A percentile compares a stretch with the other conserved stretches of the same genome.
These are phyloP conservation scores for Phlegmacium glaucopus DNA, from an alignment of 768 basidiomycete genomes.

Conservation along the genomic window DNA sequence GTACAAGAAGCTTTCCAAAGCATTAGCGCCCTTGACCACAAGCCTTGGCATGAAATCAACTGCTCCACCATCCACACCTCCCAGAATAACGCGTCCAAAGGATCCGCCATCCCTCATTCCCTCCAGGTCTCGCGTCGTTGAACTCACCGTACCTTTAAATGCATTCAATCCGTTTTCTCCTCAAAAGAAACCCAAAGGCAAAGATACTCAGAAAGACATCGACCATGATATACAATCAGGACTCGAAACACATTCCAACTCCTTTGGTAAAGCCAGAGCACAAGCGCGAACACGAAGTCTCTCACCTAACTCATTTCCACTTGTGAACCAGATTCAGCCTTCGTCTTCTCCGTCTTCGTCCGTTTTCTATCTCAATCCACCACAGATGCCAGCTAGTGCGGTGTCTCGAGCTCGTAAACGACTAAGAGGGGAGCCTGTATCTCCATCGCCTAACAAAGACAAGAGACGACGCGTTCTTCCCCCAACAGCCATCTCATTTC, in stretches of 20 bases:
- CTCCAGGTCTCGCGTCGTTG: conserved; percentile 48
- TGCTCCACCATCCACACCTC: conserved; percentile 36
- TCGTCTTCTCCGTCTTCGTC: conserved; percentile 20
- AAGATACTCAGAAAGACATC: conserved; percentile 25
- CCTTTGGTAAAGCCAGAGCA: conserved; percentile 43
- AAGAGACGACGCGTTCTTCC: conserved; percentile 61
- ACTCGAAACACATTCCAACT: conserved; percentile 18
- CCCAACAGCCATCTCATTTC: conserved; percentile 35
- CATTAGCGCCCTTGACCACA: conserved; percentile 15
- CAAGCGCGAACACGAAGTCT: conserved; percentile 31
- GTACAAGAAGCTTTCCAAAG: conserved; percentile 74
- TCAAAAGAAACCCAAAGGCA: conserved; percentile 54
- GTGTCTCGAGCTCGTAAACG: conserved; percentile 75
- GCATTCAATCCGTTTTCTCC: conserved; percentile 81
- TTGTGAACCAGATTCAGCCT: conserved; percentile 16
- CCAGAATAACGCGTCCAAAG: conserved; percentile 29
- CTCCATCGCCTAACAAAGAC: conserved; percentile 76
- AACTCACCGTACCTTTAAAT: conserved; percentile 47
- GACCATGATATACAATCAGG: conserved; percentile 3
- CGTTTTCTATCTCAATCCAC: conserved; percentile 2
- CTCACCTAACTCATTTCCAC: conserved; percentile 38
- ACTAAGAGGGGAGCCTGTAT: conserved; percentile 78
- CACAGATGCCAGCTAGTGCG: conserved; percentile 34
- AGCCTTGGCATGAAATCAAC: conserved; percentile 9
- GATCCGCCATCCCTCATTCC: conserved; percentile 34